These are phyloP conservation scores for Salix dunnii DNA, from an alignment of 345 rosid species.

Conservation along the genomic window DNA sequence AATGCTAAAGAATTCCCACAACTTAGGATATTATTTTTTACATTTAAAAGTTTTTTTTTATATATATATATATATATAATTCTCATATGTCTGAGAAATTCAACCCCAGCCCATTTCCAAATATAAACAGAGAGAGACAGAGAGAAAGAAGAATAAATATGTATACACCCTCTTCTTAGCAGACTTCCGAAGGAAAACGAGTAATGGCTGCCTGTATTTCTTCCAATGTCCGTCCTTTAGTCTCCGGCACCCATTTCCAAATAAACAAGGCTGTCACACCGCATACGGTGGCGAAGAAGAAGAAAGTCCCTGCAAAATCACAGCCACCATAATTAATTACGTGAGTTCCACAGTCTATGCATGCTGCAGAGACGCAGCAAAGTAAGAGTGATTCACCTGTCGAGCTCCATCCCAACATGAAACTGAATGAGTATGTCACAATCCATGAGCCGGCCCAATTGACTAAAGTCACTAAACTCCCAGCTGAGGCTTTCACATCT, in stretches of 20 bases:
- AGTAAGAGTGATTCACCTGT: background rate
- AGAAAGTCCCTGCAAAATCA: constrained; percentile 10
- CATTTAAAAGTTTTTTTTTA: too few species aligned
- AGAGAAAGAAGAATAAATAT: too few species aligned
- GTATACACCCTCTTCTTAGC: too few species aligned
- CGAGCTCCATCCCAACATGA: background rate
- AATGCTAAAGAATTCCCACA: too few species aligned
- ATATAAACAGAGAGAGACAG: too few species aligned
- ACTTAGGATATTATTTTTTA: too few species aligned
- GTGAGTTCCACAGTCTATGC: too few species aligned
- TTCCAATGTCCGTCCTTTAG: constrained; percentile 12
- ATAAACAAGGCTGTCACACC: background rate
- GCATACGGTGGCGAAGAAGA: background rate
- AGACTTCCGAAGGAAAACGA: background rate
- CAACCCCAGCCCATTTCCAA: too few species aligned
- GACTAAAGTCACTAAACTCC: background rate
- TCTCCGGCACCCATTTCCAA: constrained; percentile 8
- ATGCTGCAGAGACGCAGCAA: too few species aligned
- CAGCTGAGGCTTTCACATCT: constrained; percentile 2
- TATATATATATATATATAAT: too few species aligned
- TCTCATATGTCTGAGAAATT: too few species aligned
- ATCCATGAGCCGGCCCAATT: background rate
- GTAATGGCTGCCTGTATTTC: constrained; percentile 6
- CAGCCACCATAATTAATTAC: background rate
- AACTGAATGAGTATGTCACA: background rate